Conservation (phyloP, 1,284 basidiomycete species). For the Irpex rosettiformis region DNA sequence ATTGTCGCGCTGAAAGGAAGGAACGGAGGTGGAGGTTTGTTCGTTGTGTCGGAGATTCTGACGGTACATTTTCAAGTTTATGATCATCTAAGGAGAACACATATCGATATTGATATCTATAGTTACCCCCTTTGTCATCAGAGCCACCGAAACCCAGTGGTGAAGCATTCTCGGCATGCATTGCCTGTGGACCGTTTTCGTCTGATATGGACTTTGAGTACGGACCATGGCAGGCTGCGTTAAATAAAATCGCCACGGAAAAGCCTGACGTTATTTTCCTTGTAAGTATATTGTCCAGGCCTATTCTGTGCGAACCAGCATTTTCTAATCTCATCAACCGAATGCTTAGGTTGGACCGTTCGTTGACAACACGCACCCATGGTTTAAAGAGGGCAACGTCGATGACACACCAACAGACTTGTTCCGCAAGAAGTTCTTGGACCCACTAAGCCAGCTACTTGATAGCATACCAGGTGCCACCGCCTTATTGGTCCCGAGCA, state of each 20-base stretch:
- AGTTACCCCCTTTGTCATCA: background rate
- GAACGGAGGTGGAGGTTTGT: slow-evolving; percentile 89
- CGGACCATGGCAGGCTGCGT: slow-evolving; percentile 61
- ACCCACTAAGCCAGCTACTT: slow-evolving; percentile 59
- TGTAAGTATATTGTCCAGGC: slow-evolving; percentile 41
- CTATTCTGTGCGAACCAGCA: background rate
- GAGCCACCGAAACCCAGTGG: background rate
- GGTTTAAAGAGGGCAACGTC: slow-evolving; percentile 69
- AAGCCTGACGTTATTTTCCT: slow-evolving; percentile 80
- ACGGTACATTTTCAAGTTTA: slow-evolving; percentile 47
- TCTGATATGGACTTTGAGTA: slow-evolving; percentile 74
- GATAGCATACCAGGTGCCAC: slow-evolving; percentile 63
- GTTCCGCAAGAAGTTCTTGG: slow-evolving; percentile 67
- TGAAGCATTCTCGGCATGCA: slow-evolving; percentile 51
- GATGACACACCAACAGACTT: slow-evolving; percentile 63
- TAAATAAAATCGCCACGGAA: slow-evolving; percentile 51
- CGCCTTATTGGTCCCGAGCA: slow-evolving; percentile 78
- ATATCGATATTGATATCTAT: background rate
- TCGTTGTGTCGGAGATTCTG: slow-evolving; percentile 82
- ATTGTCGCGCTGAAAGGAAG: slow-evolving; percentile 86
- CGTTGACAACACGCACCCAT: slow-evolving; percentile 73
- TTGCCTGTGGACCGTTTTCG: slow-evolving; percentile 84
- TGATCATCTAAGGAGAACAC: slow-evolving; percentile 23
- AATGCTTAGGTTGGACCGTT: slow-evolving; percentile 85
- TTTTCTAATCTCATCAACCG: background rate